Conservation (phyloP, 331 rosid species). For the Quercus lobata region DNA sequence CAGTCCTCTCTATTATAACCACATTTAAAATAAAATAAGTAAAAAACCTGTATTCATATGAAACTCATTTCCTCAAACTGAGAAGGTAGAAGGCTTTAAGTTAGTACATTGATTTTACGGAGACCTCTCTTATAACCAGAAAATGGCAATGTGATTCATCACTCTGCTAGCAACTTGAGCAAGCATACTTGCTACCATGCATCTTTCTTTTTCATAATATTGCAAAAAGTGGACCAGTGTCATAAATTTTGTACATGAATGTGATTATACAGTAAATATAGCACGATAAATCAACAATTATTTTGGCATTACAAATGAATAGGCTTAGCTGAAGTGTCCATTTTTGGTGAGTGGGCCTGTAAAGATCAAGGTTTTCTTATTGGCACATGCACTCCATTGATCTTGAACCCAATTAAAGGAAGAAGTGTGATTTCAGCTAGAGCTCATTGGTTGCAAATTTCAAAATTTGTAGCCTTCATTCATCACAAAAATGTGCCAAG, state of each 20-base stretch:
- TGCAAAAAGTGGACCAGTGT: background rate
- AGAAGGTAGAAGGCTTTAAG: no score
- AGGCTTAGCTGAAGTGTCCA: background rate
- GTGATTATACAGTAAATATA: background rate
- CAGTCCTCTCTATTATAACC: background rate
- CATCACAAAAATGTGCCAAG: background rate
- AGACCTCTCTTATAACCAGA: background rate
- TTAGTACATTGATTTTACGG: no score
- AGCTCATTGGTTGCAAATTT: no score
- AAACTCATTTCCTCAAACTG: no score
- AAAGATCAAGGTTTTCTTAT: background rate
- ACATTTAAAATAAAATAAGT: no score
- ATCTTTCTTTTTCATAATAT: background rate
- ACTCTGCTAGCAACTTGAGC: background rate
- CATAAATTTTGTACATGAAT: background rate
- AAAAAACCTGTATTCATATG: no score
- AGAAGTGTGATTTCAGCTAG: no score
- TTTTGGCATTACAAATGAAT: background rate
- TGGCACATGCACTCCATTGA: no score
- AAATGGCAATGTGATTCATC: background rate
- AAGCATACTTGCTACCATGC: background rate
- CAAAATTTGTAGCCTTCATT: background rate
- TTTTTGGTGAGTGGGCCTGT: background rate
- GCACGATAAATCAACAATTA: no score
- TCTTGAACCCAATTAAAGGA: no score